Percentiles rank a stretch among this genome's conserved stretches.
phyloP scores from a whole-genome alignment of 2,329 filamentous ascomycete species.

The Plenodomus lindquistii region DNA sequence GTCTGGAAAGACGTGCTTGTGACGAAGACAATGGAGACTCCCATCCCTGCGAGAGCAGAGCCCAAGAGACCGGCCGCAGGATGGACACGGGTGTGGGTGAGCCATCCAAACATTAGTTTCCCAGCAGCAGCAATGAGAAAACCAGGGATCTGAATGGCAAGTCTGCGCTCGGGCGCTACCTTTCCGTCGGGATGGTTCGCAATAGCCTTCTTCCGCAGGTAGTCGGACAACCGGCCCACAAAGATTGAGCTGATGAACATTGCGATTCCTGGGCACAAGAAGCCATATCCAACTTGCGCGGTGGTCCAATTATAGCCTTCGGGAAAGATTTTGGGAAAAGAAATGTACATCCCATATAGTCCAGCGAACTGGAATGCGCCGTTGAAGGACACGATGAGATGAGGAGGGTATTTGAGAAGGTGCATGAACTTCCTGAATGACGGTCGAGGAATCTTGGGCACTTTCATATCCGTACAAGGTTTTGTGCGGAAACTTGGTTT shows the following conservation, averaged over 20 bases:
- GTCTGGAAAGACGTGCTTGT: constrained; percentile 50
- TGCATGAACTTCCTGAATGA: constrained; percentile 27
- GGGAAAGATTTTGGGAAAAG: constrained; percentile 28
- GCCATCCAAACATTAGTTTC: constrained; percentile 50
- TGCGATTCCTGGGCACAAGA: constrained; percentile 40
- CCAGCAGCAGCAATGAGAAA: constrained; percentile 46
- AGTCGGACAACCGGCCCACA: constrained; percentile 47
- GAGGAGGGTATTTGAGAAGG: constrained; percentile 32
- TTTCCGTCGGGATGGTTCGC: constrained; percentile 26
- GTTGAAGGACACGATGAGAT: constrained; percentile 35
- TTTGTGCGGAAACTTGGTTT: constrained; percentile 31
- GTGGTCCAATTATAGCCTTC: constrained; percentile 42
- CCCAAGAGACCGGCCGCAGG: constrained; percentile 21
- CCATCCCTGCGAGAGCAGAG: constrained; percentile 44
- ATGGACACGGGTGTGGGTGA: constrained; percentile 30
- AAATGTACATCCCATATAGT: constrained; percentile 32
- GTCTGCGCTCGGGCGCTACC: constrained; percentile 45
- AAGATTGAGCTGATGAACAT: constrained; percentile 43
- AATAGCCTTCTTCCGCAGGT: constrained; percentile 33
- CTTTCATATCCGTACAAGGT: constrained; percentile 17
- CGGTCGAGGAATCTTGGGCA: constrained; percentile 26
- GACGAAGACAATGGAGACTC: constrained; percentile 47
- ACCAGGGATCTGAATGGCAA: constrained; percentile 48
- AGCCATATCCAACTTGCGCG: constrained; percentile 42
- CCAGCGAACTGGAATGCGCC: constrained; percentile 34